These are phyloP conservation scores for Aspergillus nidulans DNA, from an alignment of 495 filamentous ascomycete genomes.

Conservation along the genomic window DNA sequence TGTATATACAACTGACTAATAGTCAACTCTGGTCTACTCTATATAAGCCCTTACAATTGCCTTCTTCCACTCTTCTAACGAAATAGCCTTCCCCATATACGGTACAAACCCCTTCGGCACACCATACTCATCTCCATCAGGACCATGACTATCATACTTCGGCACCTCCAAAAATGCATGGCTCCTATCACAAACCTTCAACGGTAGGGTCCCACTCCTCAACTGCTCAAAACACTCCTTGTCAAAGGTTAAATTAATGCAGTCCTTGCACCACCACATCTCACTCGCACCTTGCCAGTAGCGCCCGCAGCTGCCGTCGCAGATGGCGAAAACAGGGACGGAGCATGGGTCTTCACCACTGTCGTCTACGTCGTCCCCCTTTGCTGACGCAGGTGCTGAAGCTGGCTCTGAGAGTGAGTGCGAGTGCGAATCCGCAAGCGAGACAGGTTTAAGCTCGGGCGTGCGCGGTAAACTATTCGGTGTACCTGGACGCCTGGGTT, in stretches of 20 bases:
- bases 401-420: not conserved
- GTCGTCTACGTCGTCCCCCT: not conserved
- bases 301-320: conserved; percentile 23
- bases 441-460: not conserved
- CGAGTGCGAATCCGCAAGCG: not conserved
- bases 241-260: conserved; percentile 29
- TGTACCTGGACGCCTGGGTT: not conserved
- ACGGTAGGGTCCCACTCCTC: conserved; percentile 20
- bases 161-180: conserved; percentile 37
- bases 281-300: conserved; percentile 23
- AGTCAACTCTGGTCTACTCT: not conserved
- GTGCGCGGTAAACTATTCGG: not conserved
- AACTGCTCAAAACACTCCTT: conserved; percentile 26
- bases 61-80: conserved; percentile 35
- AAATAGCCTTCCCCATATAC: conserved; percentile 27
- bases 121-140: not conserved
- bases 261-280: conserved; percentile 35
- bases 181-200: conserved; percentile 28
- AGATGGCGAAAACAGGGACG: conserved; percentile 12
- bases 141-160: conserved; percentile 21
- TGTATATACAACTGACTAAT: too few relatives aligned
- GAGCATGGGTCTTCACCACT: not conserved
- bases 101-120: conserved; percentile 19
- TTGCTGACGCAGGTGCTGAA: not conserved
- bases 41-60: conserved; percentile 26